Percentiles rank a stretch among this genome's conserved stretches.
Conservation (phyloP, 2,329 filamentous ascomycete species). For the Phialemonium atrogriseum region DNA sequence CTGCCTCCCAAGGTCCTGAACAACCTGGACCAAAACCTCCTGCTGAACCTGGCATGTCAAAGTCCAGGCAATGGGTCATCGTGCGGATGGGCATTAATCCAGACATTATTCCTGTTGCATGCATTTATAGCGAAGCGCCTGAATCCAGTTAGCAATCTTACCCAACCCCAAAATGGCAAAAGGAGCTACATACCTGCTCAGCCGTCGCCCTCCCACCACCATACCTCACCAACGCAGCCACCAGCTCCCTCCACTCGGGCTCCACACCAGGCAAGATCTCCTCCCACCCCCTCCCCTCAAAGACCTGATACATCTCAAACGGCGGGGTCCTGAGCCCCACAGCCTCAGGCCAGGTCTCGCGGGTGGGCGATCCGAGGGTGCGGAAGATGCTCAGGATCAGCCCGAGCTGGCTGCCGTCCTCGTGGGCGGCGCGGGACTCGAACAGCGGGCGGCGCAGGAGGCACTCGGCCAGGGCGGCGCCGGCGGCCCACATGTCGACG, state of each 20-base stretch:
- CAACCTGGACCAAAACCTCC: too few species aligned
- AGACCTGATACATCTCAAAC: conserved; percentile 82
- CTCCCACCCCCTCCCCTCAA: conserved; percentile 60
- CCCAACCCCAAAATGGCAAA: background rate
- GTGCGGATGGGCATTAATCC: background rate
- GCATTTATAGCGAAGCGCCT: background rate
- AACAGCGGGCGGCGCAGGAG: conserved; percentile 57
- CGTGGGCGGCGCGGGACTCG: conserved; percentile 61
- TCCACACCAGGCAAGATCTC: conserved; percentile 57
- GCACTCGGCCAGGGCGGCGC: conserved; percentile 75
- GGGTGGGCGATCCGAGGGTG: conserved; percentile 77
- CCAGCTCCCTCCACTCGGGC: conserved; percentile 52
- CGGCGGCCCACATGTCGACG: conserved; percentile 85
- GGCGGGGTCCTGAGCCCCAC: conserved; percentile 60
- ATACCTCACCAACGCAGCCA: conserved; percentile 62
- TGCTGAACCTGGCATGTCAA: too few species aligned
- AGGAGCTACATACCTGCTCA: conserved; percentile 35
- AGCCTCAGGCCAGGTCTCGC: conserved; percentile 78
- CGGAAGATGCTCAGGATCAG: conserved; percentile 90
- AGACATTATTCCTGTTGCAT: background rate
- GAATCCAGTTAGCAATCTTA: background rate
- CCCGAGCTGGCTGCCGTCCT: conserved; percentile 85
- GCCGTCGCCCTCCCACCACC: conserved; percentile 64
- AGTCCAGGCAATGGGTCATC: too few species aligned
- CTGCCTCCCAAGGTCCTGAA: too few species aligned